These are phyloP conservation scores for Colletotrichum tamarilloi DNA, from an alignment of 2,329 filamentous ascomycete species.

Conservation along the genomic window DNA sequence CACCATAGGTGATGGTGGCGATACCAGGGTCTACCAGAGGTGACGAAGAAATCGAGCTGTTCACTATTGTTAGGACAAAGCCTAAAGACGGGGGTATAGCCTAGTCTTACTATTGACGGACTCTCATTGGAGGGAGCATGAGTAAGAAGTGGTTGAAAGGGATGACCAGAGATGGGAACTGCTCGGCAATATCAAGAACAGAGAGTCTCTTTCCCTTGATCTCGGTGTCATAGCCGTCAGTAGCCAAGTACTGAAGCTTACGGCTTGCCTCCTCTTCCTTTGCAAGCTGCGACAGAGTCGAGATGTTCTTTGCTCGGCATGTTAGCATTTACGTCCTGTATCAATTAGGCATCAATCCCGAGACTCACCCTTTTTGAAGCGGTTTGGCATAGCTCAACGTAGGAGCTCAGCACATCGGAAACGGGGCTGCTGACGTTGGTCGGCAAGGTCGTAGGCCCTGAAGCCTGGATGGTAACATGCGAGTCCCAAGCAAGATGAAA, in stretches of 20 bases:
- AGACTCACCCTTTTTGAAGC: conserved; percentile 71
- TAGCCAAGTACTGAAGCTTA: conserved; percentile 51
- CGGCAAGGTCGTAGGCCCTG: conserved; percentile 65
- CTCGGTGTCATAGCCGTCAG: conserved; percentile 50
- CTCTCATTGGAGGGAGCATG: conserved; percentile 72
- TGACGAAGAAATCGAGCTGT: conserved; percentile 74
- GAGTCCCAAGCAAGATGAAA: conserved; percentile 79
- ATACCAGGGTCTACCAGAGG: conserved; percentile 65
- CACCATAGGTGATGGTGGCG: conserved; percentile 71
- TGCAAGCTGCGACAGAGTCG: conserved; percentile 36
- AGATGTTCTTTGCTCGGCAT: conserved; percentile 53
- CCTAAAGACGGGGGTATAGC: too few relatives aligned
- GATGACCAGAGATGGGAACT: conserved; percentile 62
- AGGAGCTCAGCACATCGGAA: conserved; percentile 72
- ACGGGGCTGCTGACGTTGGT: conserved; percentile 68
- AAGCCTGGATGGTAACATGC: conserved; percentile 68
- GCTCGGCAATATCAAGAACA: conserved; percentile 71
- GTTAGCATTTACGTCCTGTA: background rate
- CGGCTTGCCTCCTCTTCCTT: conserved; percentile 46
- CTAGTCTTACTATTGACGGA: conserved; percentile 45
- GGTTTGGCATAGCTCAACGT: conserved; percentile 79
- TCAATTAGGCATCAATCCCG: conserved; percentile 12
- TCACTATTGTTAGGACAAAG: background rate
- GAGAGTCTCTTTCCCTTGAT: conserved; percentile 61
- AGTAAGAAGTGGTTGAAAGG: conserved; percentile 70